Percentiles rank a stretch among this genome's conserved stretches.
Evolutionary conservation across 106 monocot genomes (phyloP).

Genomic region (Agapanthus africanus): DNA sequence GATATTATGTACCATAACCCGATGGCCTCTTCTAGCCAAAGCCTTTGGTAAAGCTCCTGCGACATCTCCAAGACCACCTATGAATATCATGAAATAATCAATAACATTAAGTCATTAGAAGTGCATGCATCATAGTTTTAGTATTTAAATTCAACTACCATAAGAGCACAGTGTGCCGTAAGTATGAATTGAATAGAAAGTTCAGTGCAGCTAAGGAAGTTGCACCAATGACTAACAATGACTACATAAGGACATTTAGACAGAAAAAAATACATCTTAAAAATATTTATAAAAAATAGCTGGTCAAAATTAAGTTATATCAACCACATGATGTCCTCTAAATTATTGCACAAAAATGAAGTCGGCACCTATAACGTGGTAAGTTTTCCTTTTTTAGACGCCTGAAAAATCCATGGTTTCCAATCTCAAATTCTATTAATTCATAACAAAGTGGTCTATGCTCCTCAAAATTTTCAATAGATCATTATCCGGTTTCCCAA

Average conservation of each 20-base stretch:
- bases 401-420: not conserved
- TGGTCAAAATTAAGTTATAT: not conserved
- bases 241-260: not conserved
- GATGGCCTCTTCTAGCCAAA: conserved; percentile 75
- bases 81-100: conserved; percentile 4
- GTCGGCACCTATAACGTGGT: not conserved
- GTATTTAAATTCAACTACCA: not conserved
- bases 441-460: not conserved
- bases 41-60: conserved; percentile 85
- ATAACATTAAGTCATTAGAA: not conserved
- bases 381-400: not conserved
- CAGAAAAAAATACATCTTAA: not conserved
- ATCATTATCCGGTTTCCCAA: no score
- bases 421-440: not conserved
- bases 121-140: not conserved
- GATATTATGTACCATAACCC: conserved; percentile 55
- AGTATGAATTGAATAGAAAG: not conserved
- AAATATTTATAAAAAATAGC: not conserved
- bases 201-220: not conserved
- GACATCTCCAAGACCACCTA: conserved; percentile 98
- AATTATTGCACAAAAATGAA: not conserved
- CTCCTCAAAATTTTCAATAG: no score
- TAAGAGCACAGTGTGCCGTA: not conserved
- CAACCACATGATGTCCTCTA: not conserved
- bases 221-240: no score